phyloP scores from a whole-genome alignment of 2,329 filamentous ascomycete species.

The Penicillium sclerotigenum region DNA sequence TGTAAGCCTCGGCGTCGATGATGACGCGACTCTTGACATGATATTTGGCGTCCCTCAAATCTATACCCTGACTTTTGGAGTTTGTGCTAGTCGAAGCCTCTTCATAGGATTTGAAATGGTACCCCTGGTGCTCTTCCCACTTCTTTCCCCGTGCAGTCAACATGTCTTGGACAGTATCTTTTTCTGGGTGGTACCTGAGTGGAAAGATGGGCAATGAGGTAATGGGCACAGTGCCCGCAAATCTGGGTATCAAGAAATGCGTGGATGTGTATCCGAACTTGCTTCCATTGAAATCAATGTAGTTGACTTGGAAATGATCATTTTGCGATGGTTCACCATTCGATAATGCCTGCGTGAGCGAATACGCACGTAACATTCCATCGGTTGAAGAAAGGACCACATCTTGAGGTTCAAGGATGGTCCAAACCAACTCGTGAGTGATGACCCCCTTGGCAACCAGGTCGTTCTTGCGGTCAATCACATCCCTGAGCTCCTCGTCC shows the following conservation, averaged over 20 bases:
- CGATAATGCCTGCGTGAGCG: not conserved
- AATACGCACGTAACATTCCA: constrained; percentile 11
- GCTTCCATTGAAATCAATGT: constrained; percentile 22
- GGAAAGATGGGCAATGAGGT: constrained; percentile 44
- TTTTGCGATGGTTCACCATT: not conserved
- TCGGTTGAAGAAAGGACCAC: constrained; percentile 8
- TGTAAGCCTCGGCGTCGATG: constrained; percentile 52
- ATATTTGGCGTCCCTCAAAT: constrained; percentile 5
- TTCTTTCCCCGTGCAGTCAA: constrained; percentile 48
- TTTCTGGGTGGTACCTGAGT: constrained; percentile 44
- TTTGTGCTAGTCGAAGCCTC: constrained; percentile 40
- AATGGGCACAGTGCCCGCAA: constrained; percentile 42
- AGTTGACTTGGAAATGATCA: constrained; percentile 6
- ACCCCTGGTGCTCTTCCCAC: constrained; percentile 48
- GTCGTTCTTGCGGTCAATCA: constrained; percentile 51
- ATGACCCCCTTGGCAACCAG: constrained; percentile 54
- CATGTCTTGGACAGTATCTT: constrained; percentile 36
- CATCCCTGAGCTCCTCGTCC: constrained; percentile 51
- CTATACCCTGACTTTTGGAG: constrained; percentile 24
- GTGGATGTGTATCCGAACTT: constrained; percentile 15
- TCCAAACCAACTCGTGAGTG: constrained; percentile 48
- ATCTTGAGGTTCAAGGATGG: constrained; percentile 37
- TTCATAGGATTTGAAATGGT: constrained; percentile 51
- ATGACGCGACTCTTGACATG: constrained; percentile 50
- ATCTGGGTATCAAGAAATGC: constrained; percentile 7